Evolutionary conservation across 2,329 filamentous ascomycete genomes (phyloP).

Genomic region (Sporothrix brunneoviolacea): DNA sequence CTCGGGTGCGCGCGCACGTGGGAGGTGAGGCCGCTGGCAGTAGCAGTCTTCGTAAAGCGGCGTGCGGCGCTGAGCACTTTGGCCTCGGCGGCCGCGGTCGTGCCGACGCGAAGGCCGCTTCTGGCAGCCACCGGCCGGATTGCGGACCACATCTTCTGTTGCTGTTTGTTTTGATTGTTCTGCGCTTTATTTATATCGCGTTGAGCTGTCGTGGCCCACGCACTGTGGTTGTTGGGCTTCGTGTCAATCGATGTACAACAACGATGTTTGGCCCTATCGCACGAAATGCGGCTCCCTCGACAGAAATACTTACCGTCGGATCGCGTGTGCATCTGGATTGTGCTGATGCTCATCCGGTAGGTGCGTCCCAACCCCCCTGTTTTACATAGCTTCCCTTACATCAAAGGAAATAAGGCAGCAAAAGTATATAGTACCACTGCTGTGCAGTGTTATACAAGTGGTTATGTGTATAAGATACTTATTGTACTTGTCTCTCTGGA

Average conservation of each 20-base stretch:
- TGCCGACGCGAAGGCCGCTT: conserved; percentile 6
- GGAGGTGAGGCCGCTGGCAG: background rate
- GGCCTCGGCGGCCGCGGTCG: background rate
- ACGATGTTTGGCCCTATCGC: no score
- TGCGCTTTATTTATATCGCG: background rate
- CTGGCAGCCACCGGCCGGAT: conserved; percentile 13
- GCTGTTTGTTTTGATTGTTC: background rate
- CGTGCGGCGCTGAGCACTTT: background rate
- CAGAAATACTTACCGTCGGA: background rate
- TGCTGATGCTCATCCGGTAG: conserved; percentile 1
- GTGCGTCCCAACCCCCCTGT: conserved; percentile 13
- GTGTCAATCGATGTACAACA: background rate
- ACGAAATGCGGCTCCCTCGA: no score
- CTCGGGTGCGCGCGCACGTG: conserved; percentile 11
- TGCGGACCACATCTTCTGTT: conserved; percentile 15
- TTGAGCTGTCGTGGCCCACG: background rate
- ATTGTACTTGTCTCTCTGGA: no score
- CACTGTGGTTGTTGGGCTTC: background rate
- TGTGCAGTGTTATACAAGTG: no score
- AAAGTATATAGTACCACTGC: no score
- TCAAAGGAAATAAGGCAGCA: background rate
- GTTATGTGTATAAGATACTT: no score
- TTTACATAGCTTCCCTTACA: conserved; percentile 9
- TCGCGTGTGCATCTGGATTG: background rate
- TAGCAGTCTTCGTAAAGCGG: background rate